These are phyloP conservation scores for Fusarium gaditjirri DNA, from an alignment of 2,329 filamentous ascomycete species.

Conservation along the genomic window DNA sequence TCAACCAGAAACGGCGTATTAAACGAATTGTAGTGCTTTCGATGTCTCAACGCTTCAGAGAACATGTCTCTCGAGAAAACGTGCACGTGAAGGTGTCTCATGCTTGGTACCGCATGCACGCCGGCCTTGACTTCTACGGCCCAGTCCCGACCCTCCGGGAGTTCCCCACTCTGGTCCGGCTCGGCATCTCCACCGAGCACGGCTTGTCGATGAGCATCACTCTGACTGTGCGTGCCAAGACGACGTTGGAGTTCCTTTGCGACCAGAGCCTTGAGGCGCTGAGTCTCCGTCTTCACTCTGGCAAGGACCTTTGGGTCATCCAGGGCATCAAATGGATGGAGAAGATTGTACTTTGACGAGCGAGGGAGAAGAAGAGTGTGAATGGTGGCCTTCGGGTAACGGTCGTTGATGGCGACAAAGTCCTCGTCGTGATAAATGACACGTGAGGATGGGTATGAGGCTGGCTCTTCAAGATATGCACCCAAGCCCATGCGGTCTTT, in stretches of 20 bases:
- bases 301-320: constrained; percentile 75
- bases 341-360: constrained; percentile 64
- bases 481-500: constrained; percentile 70
- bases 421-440: constrained; percentile 74
- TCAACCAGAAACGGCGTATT: constrained; percentile 84
- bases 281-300: constrained; percentile 69
- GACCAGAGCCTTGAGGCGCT: constrained; percentile 71
- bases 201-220: constrained; percentile 73
- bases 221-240: constrained; percentile 70
- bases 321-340: constrained; percentile 83
- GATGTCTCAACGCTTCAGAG: constrained; percentile 76
- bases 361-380: constrained; percentile 92
- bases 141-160: constrained; percentile 85
- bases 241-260: constrained; percentile 78
- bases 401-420: constrained; percentile 83
- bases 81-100: constrained; percentile 93
- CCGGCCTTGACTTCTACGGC: constrained; percentile 77
- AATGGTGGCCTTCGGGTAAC: constrained; percentile 85
- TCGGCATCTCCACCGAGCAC: constrained; percentile 69
- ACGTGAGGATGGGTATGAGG: constrained; percentile 66
- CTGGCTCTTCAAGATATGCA: constrained; percentile 72
- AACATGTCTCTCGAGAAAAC: constrained; percentile 84
- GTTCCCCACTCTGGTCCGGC: constrained; percentile 44
- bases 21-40: constrained; percentile 94
- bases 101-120: constrained; percentile 87